A percentile compares a stretch with the other conserved stretches of the same genome.
Conservation (phyloP, 305 asterid genomes). For the Plantago coronopus region DNA sequence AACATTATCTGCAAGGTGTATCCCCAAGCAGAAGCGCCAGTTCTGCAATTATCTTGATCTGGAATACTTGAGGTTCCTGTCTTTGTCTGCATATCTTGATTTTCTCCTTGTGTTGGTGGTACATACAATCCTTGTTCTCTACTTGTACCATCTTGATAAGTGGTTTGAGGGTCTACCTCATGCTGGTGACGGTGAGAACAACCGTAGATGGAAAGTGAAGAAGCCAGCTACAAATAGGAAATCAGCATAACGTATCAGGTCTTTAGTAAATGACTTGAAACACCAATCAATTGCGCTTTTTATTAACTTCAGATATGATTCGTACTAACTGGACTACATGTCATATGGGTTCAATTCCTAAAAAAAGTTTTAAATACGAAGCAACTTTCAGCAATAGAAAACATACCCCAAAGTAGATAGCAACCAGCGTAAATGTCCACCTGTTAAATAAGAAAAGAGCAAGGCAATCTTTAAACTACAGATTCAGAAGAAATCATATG, state of each 20-base stretch:
- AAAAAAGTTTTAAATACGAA: not conserved
- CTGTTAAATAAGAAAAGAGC: conserved; percentile 49
- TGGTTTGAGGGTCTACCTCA: conserved; percentile 20
- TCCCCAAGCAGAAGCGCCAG: conserved; percentile 57
- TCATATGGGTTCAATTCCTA: not conserved
- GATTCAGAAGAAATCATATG: not conserved
- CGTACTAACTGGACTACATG: not conserved
- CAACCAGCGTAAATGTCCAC: conserved; percentile 87
- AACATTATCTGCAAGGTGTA: conserved; percentile 64
- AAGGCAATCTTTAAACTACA: not conserved
- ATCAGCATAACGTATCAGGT: conserved; percentile 14
- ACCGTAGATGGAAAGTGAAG: conserved; percentile 55
- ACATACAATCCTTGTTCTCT: conserved; percentile 45
- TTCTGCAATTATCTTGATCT: conserved; percentile 14
- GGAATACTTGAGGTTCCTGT: conserved; percentile 28
- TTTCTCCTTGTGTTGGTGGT: conserved; percentile 33
- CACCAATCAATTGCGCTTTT: too few relatives aligned
- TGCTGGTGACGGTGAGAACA: conserved; percentile 29
- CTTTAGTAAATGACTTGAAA: not conserved
- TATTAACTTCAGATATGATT: not conserved
- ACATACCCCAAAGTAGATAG: conserved; percentile 89
- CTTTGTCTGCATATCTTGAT: conserved; percentile 22
- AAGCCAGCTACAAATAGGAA: conserved; percentile 52
- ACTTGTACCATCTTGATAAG: conserved; percentile 26
- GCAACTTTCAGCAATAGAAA: conserved; percentile 14